Percentiles rank a stretch among this genome's conserved stretches.
phyloP scores from a whole-genome alignment of 2,329 filamentous ascomycete species.

The Bisporella sp. region DNA sequence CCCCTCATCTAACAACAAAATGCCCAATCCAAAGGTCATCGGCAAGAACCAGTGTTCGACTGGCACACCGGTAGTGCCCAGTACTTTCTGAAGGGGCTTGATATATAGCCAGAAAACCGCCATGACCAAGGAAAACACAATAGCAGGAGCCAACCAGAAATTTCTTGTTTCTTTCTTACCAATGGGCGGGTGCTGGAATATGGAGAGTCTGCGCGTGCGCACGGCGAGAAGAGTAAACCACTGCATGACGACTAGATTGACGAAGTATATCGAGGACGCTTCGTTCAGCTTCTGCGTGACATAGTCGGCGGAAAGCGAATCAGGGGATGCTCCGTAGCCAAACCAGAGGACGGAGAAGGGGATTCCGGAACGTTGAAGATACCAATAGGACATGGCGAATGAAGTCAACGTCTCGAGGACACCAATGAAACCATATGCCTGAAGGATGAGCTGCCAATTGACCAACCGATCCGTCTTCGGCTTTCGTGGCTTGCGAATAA shows the following conservation, averaged over 20 bases:
- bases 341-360: slow-evolving; percentile 62
- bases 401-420: slow-evolving; percentile 52
- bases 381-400: slow-evolving; percentile 63
- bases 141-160: slow-evolving; percentile 61
- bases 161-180: slow-evolving; percentile 62
- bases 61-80: slow-evolving; percentile 57
- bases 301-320: slow-evolving; percentile 41
- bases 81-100: slow-evolving; percentile 51
- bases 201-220: slow-evolving; percentile 54
- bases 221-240: slow-evolving; percentile 40
- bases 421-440: slow-evolving; percentile 67
- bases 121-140: slow-evolving; percentile 61
- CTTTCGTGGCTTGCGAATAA: slow-evolving; percentile 61
- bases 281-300: slow-evolving; percentile 42
- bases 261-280: slow-evolving; percentile 58
- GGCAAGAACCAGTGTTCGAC: slow-evolving; percentile 73
- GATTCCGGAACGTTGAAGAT: slow-evolving; percentile 54
- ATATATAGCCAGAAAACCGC: slow-evolving; percentile 66
- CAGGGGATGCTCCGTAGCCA: slow-evolving; percentile 47
- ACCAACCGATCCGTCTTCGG: slow-evolving; percentile 66
- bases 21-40: slow-evolving; percentile 59
- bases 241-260: slow-evolving; percentile 70
- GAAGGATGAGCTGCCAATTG: slow-evolving; percentile 63
- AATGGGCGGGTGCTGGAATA: slow-evolving; percentile 66
- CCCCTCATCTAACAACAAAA: slow-evolving; percentile 59